These are phyloP conservation scores for Zea mays DNA, from an alignment of 176 grass and related monocot genomes.

Conservation along the genomic window Zm-B73-REFERENCE-NAM-5.0 NC_050105.1:138262001-138262500, in stretches of 20 bases:
- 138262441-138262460: not conserved
- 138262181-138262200: conserved; percentile 33
- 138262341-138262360: conserved; percentile 3
- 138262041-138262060: conserved; percentile 46
- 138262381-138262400: not conserved
- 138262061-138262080: conserved; percentile 28
- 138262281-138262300: not conserved
- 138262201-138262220: conserved; percentile 28
- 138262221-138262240: conserved; percentile 50
- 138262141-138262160: conserved; percentile 44
- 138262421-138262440: not conserved
- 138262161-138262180: conserved; percentile 39
- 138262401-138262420: not conserved
- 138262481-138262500: too few species aligned
- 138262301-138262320: not conserved
- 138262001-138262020: conserved; percentile 38
- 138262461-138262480: not conserved
- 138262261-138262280: conserved; percentile 18
- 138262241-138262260: conserved; percentile 38
- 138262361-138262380: not conserved
- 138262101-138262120: conserved; percentile 40
- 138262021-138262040: conserved; percentile 19
- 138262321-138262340: conserved; percentile 24
- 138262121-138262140: conserved; percentile 28
- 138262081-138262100: conserved; percentile 47